Evolutionary conservation across 345 rosid genomes (phyloP).

Genomic region (Arabidopsis arenosa): DNA sequence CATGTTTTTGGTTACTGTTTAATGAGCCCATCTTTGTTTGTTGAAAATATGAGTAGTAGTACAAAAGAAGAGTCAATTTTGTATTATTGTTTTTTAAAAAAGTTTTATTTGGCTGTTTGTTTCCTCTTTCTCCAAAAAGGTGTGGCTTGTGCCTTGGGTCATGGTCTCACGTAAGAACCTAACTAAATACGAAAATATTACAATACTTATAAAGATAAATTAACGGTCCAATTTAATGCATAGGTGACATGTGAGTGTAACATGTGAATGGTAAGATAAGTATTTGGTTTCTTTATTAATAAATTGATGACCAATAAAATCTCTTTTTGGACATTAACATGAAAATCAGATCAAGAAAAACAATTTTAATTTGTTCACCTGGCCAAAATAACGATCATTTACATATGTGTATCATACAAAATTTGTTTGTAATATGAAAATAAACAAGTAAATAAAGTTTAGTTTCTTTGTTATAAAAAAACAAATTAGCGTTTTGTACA

Average conservation of each 20-base stretch:
- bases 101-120: conserved; percentile 23
- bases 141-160: conserved; percentile 40
- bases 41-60: conserved; percentile 36
- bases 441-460: not conserved
- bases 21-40: conserved; percentile 38
- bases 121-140: conserved; percentile 34
- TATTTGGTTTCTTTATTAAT: conserved; percentile 18
- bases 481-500: conserved; percentile 5
- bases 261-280: conserved; percentile 32
- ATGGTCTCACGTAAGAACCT: conserved; percentile 44
- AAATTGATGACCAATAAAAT: not conserved
- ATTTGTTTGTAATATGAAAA: not conserved
- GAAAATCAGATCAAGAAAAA: conserved; percentile 25
- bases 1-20: conserved; percentile 29
- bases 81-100: not conserved
- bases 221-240: conserved; percentile 24
- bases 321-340: conserved; percentile 5
- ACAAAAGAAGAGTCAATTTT: conserved; percentile 43
- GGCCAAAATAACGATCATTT: not conserved
- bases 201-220: conserved; percentile 20
- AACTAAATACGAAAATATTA: conserved; percentile 32
- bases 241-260: conserved; percentile 36
- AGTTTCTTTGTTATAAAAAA: not conserved
- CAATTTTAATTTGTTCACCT: not conserved
- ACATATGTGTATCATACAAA: not conserved